phyloP scores from a whole-genome alignment of 352 stramenopile species.

The Phytophthora foliorum region DNA sequence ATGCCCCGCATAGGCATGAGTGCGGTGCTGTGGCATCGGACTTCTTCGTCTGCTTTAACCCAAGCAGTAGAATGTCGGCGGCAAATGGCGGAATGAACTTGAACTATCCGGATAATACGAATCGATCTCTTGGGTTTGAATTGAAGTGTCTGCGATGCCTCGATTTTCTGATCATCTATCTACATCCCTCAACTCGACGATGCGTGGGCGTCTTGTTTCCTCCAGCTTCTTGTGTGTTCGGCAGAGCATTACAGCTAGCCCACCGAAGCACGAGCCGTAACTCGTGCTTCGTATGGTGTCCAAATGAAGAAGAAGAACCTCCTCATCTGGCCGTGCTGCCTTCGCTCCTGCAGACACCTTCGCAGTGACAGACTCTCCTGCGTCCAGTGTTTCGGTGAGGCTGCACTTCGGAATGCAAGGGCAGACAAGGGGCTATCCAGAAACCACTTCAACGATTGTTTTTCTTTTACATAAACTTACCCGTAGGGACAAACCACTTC shows the following conservation, averaged over 20 bases:
- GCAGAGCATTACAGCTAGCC: too few relatives aligned
- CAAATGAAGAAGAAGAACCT: not conserved
- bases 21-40: conserved; percentile 3
- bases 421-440: not conserved
- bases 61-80: not conserved
- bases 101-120: not conserved
- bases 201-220: conserved; percentile 8
- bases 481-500: not conserved
- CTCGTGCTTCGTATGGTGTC: not conserved
- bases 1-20: not conserved
- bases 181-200: conserved; percentile 15
- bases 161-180: conserved; percentile 32
- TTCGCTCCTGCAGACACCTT: too few relatives aligned
- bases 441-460: not conserved
- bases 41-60: not conserved
- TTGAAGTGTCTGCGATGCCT: conserved; percentile 9
- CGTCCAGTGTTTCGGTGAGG: too few relatives aligned
- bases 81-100: conserved; percentile 27
- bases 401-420: too few relatives aligned
- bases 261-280: not conserved
- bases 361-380: too few relatives aligned
- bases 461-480: not conserved
- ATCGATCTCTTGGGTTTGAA: conserved; percentile 3
- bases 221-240: conserved; percentile 22
- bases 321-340: not conserved